Base-by-base conservation (phyloP, 441 rosid species). In the Sinapis alba region DNA sequence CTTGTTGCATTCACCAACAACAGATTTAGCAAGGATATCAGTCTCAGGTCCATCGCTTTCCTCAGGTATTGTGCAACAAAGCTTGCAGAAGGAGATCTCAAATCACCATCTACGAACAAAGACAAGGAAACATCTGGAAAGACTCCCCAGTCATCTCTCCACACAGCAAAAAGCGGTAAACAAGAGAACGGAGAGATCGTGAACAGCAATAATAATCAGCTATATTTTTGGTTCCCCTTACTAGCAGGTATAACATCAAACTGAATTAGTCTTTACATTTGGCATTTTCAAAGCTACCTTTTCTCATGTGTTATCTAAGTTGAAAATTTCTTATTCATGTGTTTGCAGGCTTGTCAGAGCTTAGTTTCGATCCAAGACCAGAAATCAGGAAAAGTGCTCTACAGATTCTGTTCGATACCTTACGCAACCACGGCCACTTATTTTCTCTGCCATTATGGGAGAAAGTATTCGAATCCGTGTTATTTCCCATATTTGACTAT, bases 291-390 rank as follows among this genome's bases (percentile, higher is more conserved):
- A 45, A 66, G 21, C 20, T 56, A 41, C 51, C 27, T 12, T 56
- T 28, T 54, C 24, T 8, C 28, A 20, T 66, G 51, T 69, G 26
- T 66, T 78, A 63, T 75, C 19, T 56, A 34, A 36, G 56, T 8
- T 32, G 32, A 30, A 63, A n/a, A 38, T 57, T 57, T 67, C 27
- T 53, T 65, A 38, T 77, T 62, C 9, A 53, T 68, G 72, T 73
- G 16, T 62, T 24, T 83, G 73, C 96, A 97, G 99, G 99, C 83
- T 86, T 97, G 72, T 93, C 99, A 20, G 99, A 97, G 80, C 99
- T 97, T 69, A 97, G 97, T 85, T 94, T 97, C 76, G 99, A 97
- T 80, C 98, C 98, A 69, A 89, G 99, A 83, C 96, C 99, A 74
- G 99, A 94, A 78, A 93, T 97, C 82, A 91, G 99, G 87, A 94